A percentile compares a stretch with the other conserved stretches of the same genome.
These are phyloP conservation scores for Penicillium paneum DNA, from an alignment of 2,329 filamentous ascomycete species.

Conservation along the genomic window DNA sequence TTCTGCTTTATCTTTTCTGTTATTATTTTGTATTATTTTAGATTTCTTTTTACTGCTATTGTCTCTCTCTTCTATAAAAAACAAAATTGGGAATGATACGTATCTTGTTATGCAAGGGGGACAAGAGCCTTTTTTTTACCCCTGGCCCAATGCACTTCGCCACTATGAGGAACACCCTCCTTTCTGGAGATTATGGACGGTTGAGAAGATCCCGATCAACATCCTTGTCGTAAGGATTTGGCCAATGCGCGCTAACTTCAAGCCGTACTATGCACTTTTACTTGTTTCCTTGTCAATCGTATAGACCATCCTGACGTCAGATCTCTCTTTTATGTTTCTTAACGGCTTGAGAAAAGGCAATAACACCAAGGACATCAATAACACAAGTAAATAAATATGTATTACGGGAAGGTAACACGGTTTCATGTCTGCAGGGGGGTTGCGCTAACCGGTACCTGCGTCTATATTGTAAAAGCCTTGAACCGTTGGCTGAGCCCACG, in stretches of 20 bases:
- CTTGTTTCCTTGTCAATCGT: not conserved
- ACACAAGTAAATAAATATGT: not conserved
- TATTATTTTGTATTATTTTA: not conserved
- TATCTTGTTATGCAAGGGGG: conserved; percentile 12
- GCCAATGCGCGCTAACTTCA: not conserved
- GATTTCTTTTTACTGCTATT: not conserved
- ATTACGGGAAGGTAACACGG: conserved; percentile 4
- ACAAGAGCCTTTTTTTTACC: conserved; percentile 16
- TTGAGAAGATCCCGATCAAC: not conserved
- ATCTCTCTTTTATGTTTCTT: not conserved
- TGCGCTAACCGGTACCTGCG: conserved; percentile 20
- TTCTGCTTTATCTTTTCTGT: not conserved
- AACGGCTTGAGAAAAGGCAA: not conserved
- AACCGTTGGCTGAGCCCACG: conserved; percentile 16
- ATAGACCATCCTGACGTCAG: conserved; percentile 1
- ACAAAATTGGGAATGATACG: conserved; percentile 1
- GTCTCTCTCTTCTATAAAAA: not conserved
- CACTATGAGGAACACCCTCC: conserved; percentile 7
- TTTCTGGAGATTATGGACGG: not conserved
- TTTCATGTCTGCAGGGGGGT: conserved; percentile 4
- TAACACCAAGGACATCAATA: not conserved
- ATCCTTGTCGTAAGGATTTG: not conserved
- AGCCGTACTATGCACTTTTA: not conserved
- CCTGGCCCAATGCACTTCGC: conserved; percentile 23
- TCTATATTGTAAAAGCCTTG: conserved; percentile 10